A percentile compares a stretch with the other conserved stretches of the same genome.
Evolutionary conservation across 768 basidiomycete species (phyloP).

Genomic region (Lepiota brunneoincarnata): DNA sequence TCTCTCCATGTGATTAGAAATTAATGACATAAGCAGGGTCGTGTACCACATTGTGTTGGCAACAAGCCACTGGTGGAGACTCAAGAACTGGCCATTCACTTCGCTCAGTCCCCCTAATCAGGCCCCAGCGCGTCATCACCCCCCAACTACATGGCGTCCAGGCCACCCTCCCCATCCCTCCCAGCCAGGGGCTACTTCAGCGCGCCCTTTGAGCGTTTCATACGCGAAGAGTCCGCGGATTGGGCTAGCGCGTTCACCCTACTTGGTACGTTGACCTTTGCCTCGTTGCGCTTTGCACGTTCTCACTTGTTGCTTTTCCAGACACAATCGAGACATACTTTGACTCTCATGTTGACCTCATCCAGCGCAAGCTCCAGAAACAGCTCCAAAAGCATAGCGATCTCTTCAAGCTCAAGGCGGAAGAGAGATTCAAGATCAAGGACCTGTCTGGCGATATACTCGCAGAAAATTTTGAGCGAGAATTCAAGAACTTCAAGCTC

Average conservation of each 20-base stretch:
- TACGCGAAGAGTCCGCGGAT: conserved; percentile 71
- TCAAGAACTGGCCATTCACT: too few species aligned
- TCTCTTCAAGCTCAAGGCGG: conserved; percentile 76
- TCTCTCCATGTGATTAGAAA: neutral
- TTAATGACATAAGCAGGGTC: conserved; percentile 10
- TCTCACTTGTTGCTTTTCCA: conserved; percentile 28
- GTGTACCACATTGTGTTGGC: neutral
- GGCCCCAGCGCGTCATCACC: neutral
- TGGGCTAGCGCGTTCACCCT: conserved; percentile 84
- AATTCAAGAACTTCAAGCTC: conserved; percentile 70
- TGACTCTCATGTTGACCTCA: conserved; percentile 82
- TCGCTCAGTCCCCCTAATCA: too few species aligned
- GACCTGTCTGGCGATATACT: conserved; percentile 32
- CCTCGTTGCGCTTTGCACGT: conserved; percentile 12
- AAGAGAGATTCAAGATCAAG: conserved; percentile 73
- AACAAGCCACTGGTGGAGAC: too few species aligned
- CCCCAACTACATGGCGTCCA: conserved; percentile 29
- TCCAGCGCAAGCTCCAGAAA: conserved; percentile 83
- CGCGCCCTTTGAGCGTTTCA: conserved; percentile 68
- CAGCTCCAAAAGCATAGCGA: conserved; percentile 88
- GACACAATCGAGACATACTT: conserved; percentile 96
- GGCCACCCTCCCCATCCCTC: conserved; percentile 43
- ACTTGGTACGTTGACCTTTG: conserved; percentile 52
- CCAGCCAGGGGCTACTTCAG: conserved; percentile 56
- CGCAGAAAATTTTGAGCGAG: conserved; percentile 17